Evolutionary conservation across 139 green algal genomes (phyloP).

Genomic region (Dunaliella primolecta): DNA sequence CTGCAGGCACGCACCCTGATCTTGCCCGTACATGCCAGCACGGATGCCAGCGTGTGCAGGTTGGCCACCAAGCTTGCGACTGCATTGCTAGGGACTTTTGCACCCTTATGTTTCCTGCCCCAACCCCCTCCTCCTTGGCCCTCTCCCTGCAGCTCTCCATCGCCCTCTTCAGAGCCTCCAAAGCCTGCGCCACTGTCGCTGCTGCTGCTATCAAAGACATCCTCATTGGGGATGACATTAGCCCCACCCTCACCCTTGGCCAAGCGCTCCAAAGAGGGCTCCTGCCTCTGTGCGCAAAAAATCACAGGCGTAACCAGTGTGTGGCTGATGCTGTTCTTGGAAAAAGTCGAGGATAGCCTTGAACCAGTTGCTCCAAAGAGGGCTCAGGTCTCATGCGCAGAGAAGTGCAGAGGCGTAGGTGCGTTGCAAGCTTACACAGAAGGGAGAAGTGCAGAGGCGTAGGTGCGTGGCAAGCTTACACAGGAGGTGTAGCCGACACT

Average conservation of each 20-base stretch:
- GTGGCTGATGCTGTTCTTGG: no score
- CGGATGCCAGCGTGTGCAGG: neutral
- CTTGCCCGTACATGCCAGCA: conserved; percentile 6
- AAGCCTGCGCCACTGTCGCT: no score
- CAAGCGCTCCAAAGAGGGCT: neutral
- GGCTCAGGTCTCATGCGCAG: no score
- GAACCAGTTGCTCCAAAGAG: neutral
- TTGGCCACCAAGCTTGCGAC: neutral
- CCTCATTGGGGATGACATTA: neutral
- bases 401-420: no score
- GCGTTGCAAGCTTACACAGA: no score
- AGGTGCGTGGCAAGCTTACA: no score
- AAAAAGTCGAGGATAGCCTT: no score
- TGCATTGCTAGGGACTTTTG: neutral
- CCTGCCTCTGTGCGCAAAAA: neutral
- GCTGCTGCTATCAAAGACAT: neutral
- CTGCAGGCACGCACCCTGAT: no score
- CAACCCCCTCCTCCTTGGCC: neutral
- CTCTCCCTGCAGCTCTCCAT: no score
- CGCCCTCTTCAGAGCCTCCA: neutral
- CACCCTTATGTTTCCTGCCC: neutral
- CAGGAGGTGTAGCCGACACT: no score
- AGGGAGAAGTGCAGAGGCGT: no score
- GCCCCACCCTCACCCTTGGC: neutral
- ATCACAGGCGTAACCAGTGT: no score